Conservation (phyloP, 768 basidiomycete species). For the Auriscalpium microsporum region DNA sequence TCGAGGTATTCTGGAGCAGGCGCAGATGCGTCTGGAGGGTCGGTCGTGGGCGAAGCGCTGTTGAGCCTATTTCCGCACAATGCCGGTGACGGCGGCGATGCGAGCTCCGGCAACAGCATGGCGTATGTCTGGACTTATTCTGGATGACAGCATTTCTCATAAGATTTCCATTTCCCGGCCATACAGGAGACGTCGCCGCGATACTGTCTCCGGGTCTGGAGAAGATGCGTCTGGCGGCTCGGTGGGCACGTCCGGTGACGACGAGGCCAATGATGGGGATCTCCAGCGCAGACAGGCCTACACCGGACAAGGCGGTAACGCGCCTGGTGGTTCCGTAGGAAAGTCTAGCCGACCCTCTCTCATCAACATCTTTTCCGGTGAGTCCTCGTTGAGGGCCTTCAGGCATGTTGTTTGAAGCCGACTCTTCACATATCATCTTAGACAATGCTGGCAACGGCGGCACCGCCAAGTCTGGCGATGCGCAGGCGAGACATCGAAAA, state of each 20-base stretch:
- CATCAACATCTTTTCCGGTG: background rate
- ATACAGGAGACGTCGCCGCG: background rate
- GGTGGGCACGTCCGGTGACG: slow-evolving; percentile 3
- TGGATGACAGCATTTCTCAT: too few relatives aligned
- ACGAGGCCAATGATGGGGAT: background rate
- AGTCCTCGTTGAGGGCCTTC: background rate
- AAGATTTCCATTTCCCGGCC: too few relatives aligned
- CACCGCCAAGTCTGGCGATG: background rate
- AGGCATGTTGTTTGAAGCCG: background rate
- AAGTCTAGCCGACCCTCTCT: background rate
- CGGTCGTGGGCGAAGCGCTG: slow-evolving; percentile 2
- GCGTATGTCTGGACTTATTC: background rate
- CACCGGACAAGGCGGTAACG: background rate
- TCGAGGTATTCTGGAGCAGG: background rate
- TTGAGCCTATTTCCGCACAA: slow-evolving; percentile 27
- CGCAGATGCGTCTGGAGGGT: background rate
- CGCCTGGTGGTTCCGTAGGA: background rate
- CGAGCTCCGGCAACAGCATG: slow-evolving; percentile 11
- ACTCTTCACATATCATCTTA: too few relatives aligned
- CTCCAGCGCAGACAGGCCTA: background rate
- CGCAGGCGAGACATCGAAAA: background rate
- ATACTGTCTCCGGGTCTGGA: background rate
- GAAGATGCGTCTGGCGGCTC: slow-evolving; percentile 12
- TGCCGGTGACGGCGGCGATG: slow-evolving; percentile 18
- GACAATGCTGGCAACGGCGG: too few relatives aligned